Evolutionary conservation across 495 filamentous ascomycete genomes (phyloP).

Genomic region (Penicillium longicatenatum): DNA sequence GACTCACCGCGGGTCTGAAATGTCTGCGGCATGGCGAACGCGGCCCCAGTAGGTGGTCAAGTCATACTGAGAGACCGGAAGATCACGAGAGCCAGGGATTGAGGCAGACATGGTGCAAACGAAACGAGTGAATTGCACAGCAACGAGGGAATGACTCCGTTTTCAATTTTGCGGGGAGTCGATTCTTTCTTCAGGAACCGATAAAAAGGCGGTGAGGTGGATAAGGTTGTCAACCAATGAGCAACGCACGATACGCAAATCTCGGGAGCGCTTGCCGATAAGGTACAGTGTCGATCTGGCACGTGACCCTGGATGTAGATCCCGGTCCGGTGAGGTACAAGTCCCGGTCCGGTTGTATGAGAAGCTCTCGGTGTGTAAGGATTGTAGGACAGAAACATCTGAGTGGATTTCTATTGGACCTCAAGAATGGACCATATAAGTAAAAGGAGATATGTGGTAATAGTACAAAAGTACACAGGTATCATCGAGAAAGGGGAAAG

Average conservation of each 20-base stretch:
- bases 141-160: constrained; percentile 15
- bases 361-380: neutral
- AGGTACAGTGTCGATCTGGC: constrained; percentile 10
- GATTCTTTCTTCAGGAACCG: constrained; percentile 22
- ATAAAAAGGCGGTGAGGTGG: constrained; percentile 42
- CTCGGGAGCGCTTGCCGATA: constrained; percentile 1
- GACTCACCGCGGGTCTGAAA: constrained; percentile 90
- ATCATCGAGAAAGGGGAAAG: constrained; percentile 25
- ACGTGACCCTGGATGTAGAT: neutral
- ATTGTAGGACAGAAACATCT: neutral
- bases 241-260: neutral
- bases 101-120: constrained; percentile 76
- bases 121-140: constrained; percentile 10
- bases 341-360: neutral
- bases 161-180: constrained; percentile 22
- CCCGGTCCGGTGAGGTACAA: neutral
- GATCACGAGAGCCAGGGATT: constrained; percentile 79
- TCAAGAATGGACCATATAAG: constrained; percentile 1
- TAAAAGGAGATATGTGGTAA: constrained; percentile 16
- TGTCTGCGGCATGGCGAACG: constrained; percentile 83
- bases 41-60: constrained; percentile 93
- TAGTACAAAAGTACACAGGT: constrained; percentile 41
- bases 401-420: neutral
- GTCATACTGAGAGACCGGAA: constrained; percentile 90
- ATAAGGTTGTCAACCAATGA: constrained; percentile 39